Evolutionary conservation across 2,329 filamentous ascomycete species (phyloP).

Genomic region (Pezicula radicicola): DNA sequence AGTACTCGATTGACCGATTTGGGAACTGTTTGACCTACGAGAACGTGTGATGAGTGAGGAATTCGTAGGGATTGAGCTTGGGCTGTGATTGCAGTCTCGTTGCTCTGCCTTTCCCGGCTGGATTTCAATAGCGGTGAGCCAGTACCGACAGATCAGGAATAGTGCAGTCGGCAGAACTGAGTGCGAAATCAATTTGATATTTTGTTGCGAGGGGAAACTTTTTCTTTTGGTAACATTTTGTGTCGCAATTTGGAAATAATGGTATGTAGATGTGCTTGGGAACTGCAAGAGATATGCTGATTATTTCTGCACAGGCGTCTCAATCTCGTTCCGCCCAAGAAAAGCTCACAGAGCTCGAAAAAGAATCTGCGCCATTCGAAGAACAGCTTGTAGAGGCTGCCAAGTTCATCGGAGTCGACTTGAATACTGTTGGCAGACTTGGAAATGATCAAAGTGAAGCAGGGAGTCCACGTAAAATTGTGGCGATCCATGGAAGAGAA

Average conservation of each 20-base stretch:
- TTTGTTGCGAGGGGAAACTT: slow-evolving; percentile 1
- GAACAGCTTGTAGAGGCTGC: slow-evolving; percentile 30
- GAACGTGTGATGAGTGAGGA: background rate
- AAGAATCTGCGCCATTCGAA: slow-evolving; percentile 28
- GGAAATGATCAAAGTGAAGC: background rate
- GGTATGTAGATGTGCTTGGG: background rate
- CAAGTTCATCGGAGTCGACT: slow-evolving; percentile 26
- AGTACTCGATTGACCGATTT: background rate
- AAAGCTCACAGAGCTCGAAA: slow-evolving; percentile 27
- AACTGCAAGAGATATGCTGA: slow-evolving; percentile 9
- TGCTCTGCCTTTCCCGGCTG: background rate
- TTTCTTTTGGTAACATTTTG: background rate
- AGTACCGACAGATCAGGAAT: background rate
- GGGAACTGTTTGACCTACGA: background rate
- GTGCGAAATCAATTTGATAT: background rate
- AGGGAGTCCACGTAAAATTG: slow-evolving; percentile 1
- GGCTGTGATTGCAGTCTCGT: background rate
- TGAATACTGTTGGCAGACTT: slow-evolving; percentile 17
- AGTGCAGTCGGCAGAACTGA: slow-evolving; percentile 7
- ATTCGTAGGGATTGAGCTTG: background rate
- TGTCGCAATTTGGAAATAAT: background rate
- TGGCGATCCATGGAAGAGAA: slow-evolving; percentile 40
- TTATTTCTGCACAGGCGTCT: slow-evolving; percentile 16
- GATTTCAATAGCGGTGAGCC: background rate
- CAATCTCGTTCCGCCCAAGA: slow-evolving; percentile 28